Evolutionary conservation across 2,329 filamentous ascomycete genomes (phyloP).

Genomic region (Tympanopsis confertula): DNA sequence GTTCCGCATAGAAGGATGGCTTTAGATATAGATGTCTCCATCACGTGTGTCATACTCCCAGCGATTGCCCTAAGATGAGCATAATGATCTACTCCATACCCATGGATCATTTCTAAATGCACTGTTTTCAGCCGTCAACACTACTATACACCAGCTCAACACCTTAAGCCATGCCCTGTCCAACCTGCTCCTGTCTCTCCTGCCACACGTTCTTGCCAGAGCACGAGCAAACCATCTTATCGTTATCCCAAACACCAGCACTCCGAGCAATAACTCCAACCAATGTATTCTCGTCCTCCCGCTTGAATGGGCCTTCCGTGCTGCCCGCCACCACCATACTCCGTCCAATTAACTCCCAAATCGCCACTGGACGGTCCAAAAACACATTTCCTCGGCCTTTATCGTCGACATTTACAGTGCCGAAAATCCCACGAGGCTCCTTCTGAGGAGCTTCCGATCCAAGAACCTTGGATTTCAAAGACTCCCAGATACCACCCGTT

Average conservation of each 20-base stretch:
- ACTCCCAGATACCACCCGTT: slow-evolving; percentile 73
- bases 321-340: slow-evolving; percentile 73
- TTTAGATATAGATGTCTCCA: too few species aligned
- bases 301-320: slow-evolving; percentile 44
- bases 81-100: too few species aligned
- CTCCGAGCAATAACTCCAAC: slow-evolving; percentile 91
- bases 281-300: slow-evolving; percentile 68
- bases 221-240: slow-evolving; percentile 96
- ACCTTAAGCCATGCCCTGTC: slow-evolving; percentile 77
- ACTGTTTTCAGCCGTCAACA: too few species aligned
- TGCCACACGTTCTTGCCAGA: slow-evolving; percentile 98
- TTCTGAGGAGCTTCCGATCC: slow-evolving; percentile 25
- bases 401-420: slow-evolving; percentile 62
- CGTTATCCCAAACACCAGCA: slow-evolving; percentile 97
- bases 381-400: slow-evolving; percentile 71
- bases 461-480: slow-evolving; percentile 29
- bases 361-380: slow-evolving; percentile 68
- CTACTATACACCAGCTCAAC: too few species aligned
- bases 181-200: slow-evolving; percentile 79
- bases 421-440: slow-evolving; percentile 51
- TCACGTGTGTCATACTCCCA: too few species aligned
- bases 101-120: too few species aligned
- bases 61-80: too few species aligned
- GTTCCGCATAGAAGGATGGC: too few species aligned
- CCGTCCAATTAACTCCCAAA: slow-evolving; percentile 94